phyloP scores from a whole-genome alignment of 1,284 basidiomycete species.

The Tilletia walkeri region DNA sequence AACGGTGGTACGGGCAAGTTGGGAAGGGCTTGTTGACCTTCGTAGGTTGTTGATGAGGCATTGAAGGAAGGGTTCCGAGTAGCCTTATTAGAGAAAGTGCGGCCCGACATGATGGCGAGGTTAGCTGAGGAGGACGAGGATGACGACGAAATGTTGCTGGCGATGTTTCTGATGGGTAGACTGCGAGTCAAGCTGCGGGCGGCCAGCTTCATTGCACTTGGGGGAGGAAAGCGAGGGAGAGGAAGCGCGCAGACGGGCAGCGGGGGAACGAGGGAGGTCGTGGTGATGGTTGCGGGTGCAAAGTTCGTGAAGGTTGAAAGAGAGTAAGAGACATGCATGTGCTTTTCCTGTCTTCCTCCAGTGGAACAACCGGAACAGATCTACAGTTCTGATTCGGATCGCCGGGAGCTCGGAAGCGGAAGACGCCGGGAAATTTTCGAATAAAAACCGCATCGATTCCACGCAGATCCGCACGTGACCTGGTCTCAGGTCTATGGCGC shows the following conservation, averaged over 20 bases:
- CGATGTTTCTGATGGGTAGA: constrained; percentile 7
- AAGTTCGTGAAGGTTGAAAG: too few relatives aligned
- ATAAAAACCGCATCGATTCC: too few relatives aligned
- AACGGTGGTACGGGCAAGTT: constrained; percentile 51
- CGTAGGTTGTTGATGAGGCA: constrained; percentile 10
- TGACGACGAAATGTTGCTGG: background rate
- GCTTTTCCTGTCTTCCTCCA: too few relatives aligned
- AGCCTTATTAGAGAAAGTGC: background rate
- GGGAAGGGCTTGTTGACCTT: constrained; percentile 49
- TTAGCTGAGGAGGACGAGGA: background rate
- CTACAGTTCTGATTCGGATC: too few relatives aligned
- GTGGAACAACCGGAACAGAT: too few relatives aligned
- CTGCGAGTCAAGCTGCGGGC: constrained; percentile 2
- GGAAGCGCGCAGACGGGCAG: background rate
- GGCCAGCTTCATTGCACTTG: constrained; percentile 13
- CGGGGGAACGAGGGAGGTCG: background rate
- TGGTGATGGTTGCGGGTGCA: background rate
- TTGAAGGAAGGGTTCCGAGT: constrained; percentile 13
- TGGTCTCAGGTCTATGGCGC: too few relatives aligned
- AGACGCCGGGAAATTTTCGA: too few relatives aligned
- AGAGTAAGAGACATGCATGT: too few relatives aligned
- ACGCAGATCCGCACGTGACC: too few relatives aligned
- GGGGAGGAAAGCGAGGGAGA: background rate
- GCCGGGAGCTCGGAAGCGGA: too few relatives aligned
- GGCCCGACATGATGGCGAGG: background rate